Conservation (phyloP, 2,329 filamentous ascomycete genomes). For the Colletotrichum cuscutae region DNA sequence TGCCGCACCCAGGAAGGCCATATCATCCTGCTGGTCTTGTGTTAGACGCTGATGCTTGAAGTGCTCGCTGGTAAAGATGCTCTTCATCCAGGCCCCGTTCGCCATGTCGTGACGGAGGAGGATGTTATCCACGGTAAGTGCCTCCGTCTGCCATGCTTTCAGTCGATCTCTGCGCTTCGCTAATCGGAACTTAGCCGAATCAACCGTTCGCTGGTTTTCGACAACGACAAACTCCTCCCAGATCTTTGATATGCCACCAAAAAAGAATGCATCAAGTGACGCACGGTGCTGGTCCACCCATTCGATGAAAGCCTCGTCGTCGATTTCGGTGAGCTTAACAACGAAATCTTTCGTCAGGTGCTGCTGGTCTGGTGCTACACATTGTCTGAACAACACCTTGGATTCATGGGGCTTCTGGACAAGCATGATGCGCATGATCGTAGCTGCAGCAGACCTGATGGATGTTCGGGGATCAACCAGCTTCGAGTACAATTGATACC, state of each 20-base stretch:
- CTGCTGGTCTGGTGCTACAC: slow-evolving; percentile 75
- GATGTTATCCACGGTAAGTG: slow-evolving; percentile 74
- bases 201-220: slow-evolving; percentile 84
- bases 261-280: slow-evolving; percentile 84
- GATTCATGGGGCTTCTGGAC: slow-evolving; percentile 93
- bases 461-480: slow-evolving; percentile 75
- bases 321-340: slow-evolving; percentile 84
- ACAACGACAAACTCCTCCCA: slow-evolving; percentile 90
- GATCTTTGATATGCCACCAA: slow-evolving; percentile 79
- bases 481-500: slow-evolving; percentile 93
- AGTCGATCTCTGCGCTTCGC: slow-evolving; percentile 84
- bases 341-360: slow-evolving; percentile 81
- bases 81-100: slow-evolving; percentile 92
- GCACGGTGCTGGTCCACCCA: slow-evolving; percentile 89
- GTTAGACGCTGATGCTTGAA: slow-evolving; percentile 88
- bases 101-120: slow-evolving; percentile 86
- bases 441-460: slow-evolving; percentile 81
- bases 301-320: slow-evolving; percentile 85
- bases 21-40: slow-evolving; percentile 94
- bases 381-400: slow-evolving; percentile 76
- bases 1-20: slow-evolving; percentile 78
- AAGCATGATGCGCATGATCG: slow-evolving; percentile 89
- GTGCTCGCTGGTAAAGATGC: slow-evolving; percentile 92
- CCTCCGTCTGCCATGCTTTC: slow-evolving; percentile 80
- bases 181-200: slow-evolving; percentile 76